phyloP scores from a whole-genome alignment of 2,329 filamentous ascomycete species.

The Stagonosporopsis vannaccii region DNA sequence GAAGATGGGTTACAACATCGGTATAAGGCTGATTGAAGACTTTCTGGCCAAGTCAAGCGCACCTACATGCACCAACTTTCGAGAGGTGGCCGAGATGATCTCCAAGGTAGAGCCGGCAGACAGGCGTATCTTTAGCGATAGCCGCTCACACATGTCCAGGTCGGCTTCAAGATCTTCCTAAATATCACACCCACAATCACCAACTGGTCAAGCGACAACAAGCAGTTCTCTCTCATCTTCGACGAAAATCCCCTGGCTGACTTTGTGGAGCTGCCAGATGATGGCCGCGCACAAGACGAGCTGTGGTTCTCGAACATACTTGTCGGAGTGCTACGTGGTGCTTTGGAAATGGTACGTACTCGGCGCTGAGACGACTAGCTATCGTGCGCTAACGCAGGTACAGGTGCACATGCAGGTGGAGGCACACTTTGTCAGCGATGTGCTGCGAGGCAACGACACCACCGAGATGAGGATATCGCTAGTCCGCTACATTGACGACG shows the following conservation, averaged over 20 bases:
- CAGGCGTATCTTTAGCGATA: not conserved
- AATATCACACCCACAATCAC: constrained; percentile 93
- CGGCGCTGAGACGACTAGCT: not conserved
- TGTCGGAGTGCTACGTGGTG: constrained; percentile 88
- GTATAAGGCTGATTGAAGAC: constrained; percentile 93
- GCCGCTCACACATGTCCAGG: constrained; percentile 57
- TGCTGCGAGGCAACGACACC: constrained; percentile 90
- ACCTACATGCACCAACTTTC: constrained; percentile 88
- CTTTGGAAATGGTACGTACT: constrained; percentile 84
- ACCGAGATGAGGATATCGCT: constrained; percentile 96
- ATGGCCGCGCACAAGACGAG: constrained; percentile 93
- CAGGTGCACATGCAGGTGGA: constrained; percentile 96
- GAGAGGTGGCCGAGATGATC: constrained; percentile 96
- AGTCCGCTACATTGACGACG: constrained; percentile 94
- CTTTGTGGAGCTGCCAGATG: constrained; percentile 96
- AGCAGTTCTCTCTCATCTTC: constrained; percentile 94
- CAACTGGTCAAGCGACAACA: constrained; percentile 95
- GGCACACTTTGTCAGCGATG: constrained; percentile 93
- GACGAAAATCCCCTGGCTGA: constrained; percentile 97
- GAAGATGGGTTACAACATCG: constrained; percentile 99
- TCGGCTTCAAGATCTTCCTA: constrained; percentile 98
- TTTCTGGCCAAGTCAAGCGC: constrained; percentile 95
- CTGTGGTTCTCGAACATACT: constrained; percentile 99
- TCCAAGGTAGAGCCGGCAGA: constrained; percentile 69
- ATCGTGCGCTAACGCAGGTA: constrained; percentile 15